Percentiles rank a stretch among this genome's conserved stretches.
Evolutionary conservation across 257 asterid genomes (phyloP).

Genomic region (Paulownia fortunei): DNA sequence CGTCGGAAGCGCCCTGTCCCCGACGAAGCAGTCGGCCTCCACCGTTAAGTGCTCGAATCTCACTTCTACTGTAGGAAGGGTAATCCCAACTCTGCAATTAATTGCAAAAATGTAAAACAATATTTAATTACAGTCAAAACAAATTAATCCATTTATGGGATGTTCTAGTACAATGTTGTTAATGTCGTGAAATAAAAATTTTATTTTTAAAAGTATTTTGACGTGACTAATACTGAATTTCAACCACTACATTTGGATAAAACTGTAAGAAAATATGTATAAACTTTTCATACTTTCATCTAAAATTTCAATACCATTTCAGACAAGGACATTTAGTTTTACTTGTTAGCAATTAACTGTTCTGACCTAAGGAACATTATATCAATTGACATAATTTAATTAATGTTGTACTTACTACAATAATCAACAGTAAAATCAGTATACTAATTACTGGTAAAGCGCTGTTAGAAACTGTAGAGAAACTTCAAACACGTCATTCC

Average conservation of each 20-base stretch:
- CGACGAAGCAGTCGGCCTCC: slow-evolving; percentile 67
- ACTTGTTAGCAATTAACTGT: too few relatives aligned
- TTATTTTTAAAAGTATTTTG: too few relatives aligned
- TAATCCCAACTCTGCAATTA: slow-evolving; percentile 63
- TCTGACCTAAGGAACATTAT: too few relatives aligned
- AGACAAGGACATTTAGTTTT: too few relatives aligned
- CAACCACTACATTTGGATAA: neutral
- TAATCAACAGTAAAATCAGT: too few relatives aligned
- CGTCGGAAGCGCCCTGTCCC: slow-evolving; percentile 72
- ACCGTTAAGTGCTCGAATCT: slow-evolving; percentile 57
- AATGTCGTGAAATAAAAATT: neutral
- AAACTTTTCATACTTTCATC: too few relatives aligned
- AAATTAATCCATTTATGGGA: neutral
- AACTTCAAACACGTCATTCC: neutral
- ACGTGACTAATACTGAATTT: neutral
- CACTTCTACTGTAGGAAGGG: slow-evolving; percentile 67
- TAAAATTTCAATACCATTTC: too few relatives aligned
- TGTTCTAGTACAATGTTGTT: neutral
- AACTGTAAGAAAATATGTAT: neutral
- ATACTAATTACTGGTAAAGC: too few relatives aligned
- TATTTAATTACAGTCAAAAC: neutral
- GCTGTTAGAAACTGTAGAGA: too few relatives aligned
- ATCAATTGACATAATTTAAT: too few relatives aligned
- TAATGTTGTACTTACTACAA: too few relatives aligned
- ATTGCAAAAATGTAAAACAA: neutral